A percentile compares a stretch with the other conserved stretches of the same genome.
These are phyloP conservation scores for Nematodospora anomalae DNA, from an alignment of 1,139 yeast species.

Conservation along the genomic window DNA sequence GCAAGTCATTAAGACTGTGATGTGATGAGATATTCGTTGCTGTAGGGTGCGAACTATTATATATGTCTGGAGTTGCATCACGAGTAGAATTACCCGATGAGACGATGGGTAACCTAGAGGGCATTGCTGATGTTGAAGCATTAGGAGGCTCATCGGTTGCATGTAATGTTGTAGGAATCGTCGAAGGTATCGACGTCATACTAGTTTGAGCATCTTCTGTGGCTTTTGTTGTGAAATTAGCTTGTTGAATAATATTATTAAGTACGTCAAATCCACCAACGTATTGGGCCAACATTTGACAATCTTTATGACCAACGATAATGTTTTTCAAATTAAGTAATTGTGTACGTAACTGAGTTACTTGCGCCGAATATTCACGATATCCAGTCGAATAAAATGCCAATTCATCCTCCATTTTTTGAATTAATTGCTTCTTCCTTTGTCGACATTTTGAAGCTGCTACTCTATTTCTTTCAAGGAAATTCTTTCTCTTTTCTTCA, in stretches of 20 bases:
- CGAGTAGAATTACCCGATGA: conserved; percentile 4
- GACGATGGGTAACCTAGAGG: background rate
- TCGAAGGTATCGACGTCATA: conserved; percentile 20
- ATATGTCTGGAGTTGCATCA: background rate
- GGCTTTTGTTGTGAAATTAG: conserved; percentile 27
- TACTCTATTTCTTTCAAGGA: conserved; percentile 85
- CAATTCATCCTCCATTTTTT: conserved; percentile 77
- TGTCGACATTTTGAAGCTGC: conserved; percentile 97
- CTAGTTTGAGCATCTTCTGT: conserved; percentile 19
- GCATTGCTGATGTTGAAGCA: conserved; percentile 13
- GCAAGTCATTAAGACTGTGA: conserved; percentile 31
- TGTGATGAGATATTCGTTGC: conserved; percentile 21
- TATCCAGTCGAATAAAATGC: conserved; percentile 71
- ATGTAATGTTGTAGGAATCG: conserved; percentile 21
- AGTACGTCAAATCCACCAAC: conserved; percentile 42
- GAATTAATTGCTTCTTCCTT: conserved; percentile 86
- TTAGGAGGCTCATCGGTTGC: conserved; percentile 1
- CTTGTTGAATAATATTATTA: conserved; percentile 32
- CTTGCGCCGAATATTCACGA: conserved; percentile 61
- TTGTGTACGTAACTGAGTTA: conserved; percentile 58
- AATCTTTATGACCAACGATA: conserved; percentile 39
- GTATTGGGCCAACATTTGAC: conserved; percentile 33
- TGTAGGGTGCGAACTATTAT: background rate
- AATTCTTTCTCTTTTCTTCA: conserved; percentile 70
- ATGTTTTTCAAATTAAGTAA: conserved; percentile 50